A percentile compares a stretch with the other conserved stretches of the same genome.
These are phyloP conservation scores for Candida namnaoensis DNA, from an alignment of 805 yeast genomes.

Conservation along the genomic window DNA sequence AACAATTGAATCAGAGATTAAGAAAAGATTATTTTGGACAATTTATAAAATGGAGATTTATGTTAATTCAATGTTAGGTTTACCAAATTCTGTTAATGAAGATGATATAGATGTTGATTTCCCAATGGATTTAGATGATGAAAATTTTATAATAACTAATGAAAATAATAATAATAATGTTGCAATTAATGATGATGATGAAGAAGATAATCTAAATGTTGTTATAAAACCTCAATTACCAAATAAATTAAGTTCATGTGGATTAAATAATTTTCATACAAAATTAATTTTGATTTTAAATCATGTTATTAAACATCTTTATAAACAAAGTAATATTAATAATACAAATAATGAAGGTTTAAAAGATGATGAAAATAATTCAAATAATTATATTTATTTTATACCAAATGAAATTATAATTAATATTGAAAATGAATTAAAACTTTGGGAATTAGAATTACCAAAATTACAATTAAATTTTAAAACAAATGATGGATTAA, in stretches of 20 bases:
- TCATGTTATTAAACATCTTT: conserved; percentile 61
- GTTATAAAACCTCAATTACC: conserved; percentile 22
- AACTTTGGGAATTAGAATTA: conserved; percentile 63
- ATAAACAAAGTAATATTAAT: conserved; percentile 35
- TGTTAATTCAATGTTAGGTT: conserved; percentile 80
- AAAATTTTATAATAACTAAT: conserved; percentile 48
- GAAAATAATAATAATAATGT: conserved; percentile 30
- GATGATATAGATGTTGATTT: conserved; percentile 83
- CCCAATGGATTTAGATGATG: conserved; percentile 82
- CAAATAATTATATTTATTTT: conserved; percentile 26
- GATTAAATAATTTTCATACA: conserved; percentile 81
- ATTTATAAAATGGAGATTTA: conserved; percentile 87
- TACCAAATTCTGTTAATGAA: conserved; percentile 69
- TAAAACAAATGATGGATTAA: conserved; percentile 15
- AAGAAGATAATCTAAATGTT: conserved; percentile 1
- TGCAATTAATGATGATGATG: conserved; percentile 9
- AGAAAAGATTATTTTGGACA: conserved; percentile 83
- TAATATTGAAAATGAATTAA: conserved; percentile 61
- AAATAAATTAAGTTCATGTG: conserved; percentile 24
- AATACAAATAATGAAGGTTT: conserved; percentile 14
- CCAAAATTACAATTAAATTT: conserved; percentile 44
- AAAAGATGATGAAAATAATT: conserved; percentile 4
- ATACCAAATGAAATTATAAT: conserved; percentile 43
- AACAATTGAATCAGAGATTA: conserved; percentile 76
- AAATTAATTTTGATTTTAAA: conserved; percentile 61